Evolutionary conservation across 805 yeast genomes (phyloP).

Genomic region (Saturnispora mendoncae): DNA sequence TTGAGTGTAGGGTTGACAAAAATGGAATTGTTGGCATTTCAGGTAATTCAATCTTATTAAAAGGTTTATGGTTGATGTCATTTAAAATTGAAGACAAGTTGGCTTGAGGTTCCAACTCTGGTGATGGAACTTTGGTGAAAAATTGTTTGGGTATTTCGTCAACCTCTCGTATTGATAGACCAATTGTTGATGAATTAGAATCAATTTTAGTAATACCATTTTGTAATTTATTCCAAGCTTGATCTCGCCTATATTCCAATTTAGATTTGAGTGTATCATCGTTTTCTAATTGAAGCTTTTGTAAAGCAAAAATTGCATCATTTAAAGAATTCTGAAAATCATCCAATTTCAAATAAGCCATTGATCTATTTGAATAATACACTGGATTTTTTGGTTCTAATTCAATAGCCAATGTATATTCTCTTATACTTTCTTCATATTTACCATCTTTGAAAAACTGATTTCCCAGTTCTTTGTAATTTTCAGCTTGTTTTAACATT

Average conservation of each 20-base stretch:
- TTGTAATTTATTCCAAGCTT: neutral
- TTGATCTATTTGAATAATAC: conserved; percentile 59
- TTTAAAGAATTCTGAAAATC: conserved; percentile 24
- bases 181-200: neutral
- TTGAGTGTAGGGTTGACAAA: conserved; percentile 31
- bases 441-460: neutral
- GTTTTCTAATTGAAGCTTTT: neutral
- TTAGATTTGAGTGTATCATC: conserved; percentile 1
- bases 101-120: neutral
- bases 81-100: neutral
- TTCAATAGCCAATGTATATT: conserved; percentile 47
- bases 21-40: conserved; percentile 39
- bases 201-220: conserved; percentile 3
- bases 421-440: conserved; percentile 24
- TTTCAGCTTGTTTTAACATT: neutral
- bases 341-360: conserved; percentile 45
- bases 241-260: conserved; percentile 3
- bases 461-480: conserved; percentile 2
- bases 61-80: too few relatives aligned
- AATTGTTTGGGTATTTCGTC: conserved; percentile 18
- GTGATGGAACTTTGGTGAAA: conserved; percentile 1
- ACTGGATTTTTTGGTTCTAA: conserved; percentile 43
- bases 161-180: conserved; percentile 14
- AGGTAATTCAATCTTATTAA: conserved; percentile 28
- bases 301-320: neutral